Conservation (phyloP, 192 early-diverging fungal species). For the Umbelopsis sp. region DNA sequence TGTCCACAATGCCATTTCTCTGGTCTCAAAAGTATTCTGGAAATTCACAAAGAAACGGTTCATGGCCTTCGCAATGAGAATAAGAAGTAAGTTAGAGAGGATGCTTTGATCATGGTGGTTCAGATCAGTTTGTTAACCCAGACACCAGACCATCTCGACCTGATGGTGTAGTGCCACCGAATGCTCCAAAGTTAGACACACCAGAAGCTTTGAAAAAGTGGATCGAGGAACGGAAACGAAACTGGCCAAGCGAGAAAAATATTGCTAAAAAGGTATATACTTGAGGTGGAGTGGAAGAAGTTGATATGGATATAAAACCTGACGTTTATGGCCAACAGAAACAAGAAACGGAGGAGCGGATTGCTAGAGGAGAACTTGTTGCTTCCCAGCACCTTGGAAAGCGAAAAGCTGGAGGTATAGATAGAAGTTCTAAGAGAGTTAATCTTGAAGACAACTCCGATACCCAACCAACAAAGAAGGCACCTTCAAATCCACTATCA, state of each 20-base stretch:
- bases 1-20: constrained; percentile 24
- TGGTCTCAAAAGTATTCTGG: constrained; percentile 8
- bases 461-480: neutral
- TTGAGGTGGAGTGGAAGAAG: neutral
- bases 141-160: neutral
- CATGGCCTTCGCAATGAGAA: constrained; percentile 6
- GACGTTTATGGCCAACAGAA: constrained; percentile 20
- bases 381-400: constrained; percentile 18
- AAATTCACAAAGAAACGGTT: neutral
- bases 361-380: constrained; percentile 33
- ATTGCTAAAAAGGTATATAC: constrained; percentile 60
- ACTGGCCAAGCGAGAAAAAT: constrained; percentile 77
- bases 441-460: neutral
- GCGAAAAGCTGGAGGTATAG: constrained; percentile 6
- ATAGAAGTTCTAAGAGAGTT: neutral
- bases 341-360: constrained; percentile 36
- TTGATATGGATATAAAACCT: neutral
- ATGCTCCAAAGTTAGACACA: constrained; percentile 50
- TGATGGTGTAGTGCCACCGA: constrained; percentile 32
- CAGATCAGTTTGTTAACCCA: neutral
- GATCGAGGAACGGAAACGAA: constrained; percentile 79
- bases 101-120: no score
- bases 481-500: neutral
- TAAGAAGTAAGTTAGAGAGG: constrained; percentile 18
- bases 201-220: constrained; percentile 79